Evolutionary conservation across 164 flowering plant genomes (phyloP).

Genomic region (Berberis thunbergii): DNA sequence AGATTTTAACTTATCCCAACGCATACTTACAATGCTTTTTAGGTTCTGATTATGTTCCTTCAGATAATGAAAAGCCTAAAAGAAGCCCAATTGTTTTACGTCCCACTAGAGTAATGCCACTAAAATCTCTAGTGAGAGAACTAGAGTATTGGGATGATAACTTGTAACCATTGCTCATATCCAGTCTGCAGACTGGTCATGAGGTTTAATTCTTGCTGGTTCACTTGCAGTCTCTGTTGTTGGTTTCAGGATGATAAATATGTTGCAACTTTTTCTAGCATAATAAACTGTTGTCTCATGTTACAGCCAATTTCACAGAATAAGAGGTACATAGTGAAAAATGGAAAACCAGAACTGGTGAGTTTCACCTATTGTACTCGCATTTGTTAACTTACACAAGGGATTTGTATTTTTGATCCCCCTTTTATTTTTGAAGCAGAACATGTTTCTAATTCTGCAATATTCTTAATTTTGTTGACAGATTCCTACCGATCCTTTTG

Average conservation of each 20-base stretch:
- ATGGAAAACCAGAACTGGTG: slow-evolving; percentile 80
- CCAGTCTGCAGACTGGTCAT: too few relatives aligned
- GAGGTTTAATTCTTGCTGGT: not conserved
- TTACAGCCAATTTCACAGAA: slow-evolving; percentile 82
- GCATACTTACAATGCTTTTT: too few relatives aligned
- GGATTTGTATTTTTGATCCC: not conserved
- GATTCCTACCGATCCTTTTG: slow-evolving; percentile 81
- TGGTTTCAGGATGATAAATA: not conserved
- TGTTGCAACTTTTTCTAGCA: not conserved
- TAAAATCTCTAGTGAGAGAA: too few relatives aligned
- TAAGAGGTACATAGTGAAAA: slow-evolving; percentile 68
- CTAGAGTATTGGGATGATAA: too few relatives aligned
- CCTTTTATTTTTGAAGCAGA: not conserved
- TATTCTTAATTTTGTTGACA: slow-evolving; percentile 22
- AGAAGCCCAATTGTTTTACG: too few relatives aligned
- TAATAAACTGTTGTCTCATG: slow-evolving; percentile 9
- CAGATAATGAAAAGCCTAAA: too few relatives aligned
- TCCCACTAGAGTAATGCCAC: too few relatives aligned
- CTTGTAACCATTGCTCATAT: too few relatives aligned
- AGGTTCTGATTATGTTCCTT: too few relatives aligned
- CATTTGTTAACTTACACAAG: not conserved
- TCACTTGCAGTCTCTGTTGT: not conserved
- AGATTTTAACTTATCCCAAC: too few relatives aligned
- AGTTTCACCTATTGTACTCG: slow-evolving; percentile 3
- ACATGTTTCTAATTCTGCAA: not conserved